These are phyloP conservation scores for Auriscalpium microsporum DNA, from an alignment of 768 basidiomycete species.

Conservation along the genomic window DNA sequence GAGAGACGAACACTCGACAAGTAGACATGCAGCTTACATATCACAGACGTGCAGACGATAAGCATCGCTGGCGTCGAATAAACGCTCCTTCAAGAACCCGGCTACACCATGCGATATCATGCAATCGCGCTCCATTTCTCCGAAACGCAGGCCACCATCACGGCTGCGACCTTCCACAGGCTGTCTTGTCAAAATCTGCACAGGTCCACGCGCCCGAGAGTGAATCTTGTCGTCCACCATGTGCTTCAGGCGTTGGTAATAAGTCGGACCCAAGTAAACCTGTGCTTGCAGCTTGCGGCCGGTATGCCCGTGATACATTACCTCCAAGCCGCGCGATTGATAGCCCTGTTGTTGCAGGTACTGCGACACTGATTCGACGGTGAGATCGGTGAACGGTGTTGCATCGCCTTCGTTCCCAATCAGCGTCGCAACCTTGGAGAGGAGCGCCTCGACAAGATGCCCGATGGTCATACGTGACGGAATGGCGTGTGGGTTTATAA, in stretches of 20 bases:
- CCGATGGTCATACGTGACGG: constrained; percentile 99
- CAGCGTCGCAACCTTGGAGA: constrained; percentile 93
- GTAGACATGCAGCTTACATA: constrained; percentile 50
- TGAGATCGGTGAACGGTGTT: constrained; percentile 96
- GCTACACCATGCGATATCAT: constrained; percentile 99
- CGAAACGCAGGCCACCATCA: constrained; percentile 98
- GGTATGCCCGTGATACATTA: constrained; percentile 99
- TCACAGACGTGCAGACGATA: constrained; percentile 95
- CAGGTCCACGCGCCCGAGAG: constrained; percentile 92
- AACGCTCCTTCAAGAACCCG: constrained; percentile 92
- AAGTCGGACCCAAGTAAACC: constrained; percentile 96
- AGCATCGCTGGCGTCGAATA: constrained; percentile 89
- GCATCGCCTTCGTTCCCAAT: constrained; percentile 97
- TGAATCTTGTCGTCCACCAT: constrained; percentile 99
- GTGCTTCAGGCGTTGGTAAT: constrained; percentile 98
- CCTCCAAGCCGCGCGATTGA: constrained; percentile 93
- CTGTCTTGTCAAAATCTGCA: constrained; percentile 95
- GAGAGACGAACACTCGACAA: background rate
- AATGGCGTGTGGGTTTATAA: constrained; percentile 99
- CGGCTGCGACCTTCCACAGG: constrained; percentile 98
- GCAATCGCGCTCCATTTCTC: constrained; percentile 99
- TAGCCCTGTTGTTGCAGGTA: constrained; percentile 86
- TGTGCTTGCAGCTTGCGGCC: constrained; percentile 98
- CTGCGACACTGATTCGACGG: constrained; percentile 95
- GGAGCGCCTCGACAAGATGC: constrained; percentile 95